Evolutionary conservation across 345 rosid species (phyloP), one percentile per base, ranked within the genome.

Genomic region (Salix exigua): DNA sequence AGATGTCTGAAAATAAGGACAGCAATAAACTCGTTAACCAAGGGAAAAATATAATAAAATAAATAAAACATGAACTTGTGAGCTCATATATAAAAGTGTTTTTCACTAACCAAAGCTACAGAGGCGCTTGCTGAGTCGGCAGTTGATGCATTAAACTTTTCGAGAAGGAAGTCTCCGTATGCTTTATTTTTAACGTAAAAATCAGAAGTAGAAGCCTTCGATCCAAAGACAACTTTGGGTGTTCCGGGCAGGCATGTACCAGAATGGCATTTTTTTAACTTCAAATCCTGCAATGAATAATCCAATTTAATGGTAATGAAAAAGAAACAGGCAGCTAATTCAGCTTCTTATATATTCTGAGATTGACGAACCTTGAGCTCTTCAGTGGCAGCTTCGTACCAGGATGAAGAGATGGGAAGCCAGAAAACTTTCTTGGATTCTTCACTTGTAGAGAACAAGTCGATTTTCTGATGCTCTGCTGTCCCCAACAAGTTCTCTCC

Each of bases 401-500:
- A 68, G 26, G 17, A 2, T 25, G 40, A 6, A 66, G 26, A 12
- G 72, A 51, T 38, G 19, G 66, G 72, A 37, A 75, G 25, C 73
- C 66, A 68, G 21, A 68, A 38, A 9, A 46, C 19, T 21, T n/a
- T 13, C 25, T 68, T 26, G 2, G 19, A 4, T 4, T 4, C 1
- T 37, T 13, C 61, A 7, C 42, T n/a, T 30, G 51, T 11, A 17
- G 25, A 35, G 61, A n/a, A 37, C 19, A 38, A 5, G 1, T 18
- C 26, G 1, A 53, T 2, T 16, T 38, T 25, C 18, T 17, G 4
- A 5, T 37, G 35, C 10, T 68, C 53, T 14, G 68, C 3, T 13
- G 40, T 42, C 5, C 66, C 78, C 72, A 75, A 8, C 21, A 19
- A n/a, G 37, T 75, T 75, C 2, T 44, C 23, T 51, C 78, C 78